A percentile compares a stretch with the other conserved stretches of the same genome.
These are phyloP conservation scores for Coemansia sp. DNA, from an alignment of 192 early-diverging fungal species.

Conservation along the genomic window DNA sequence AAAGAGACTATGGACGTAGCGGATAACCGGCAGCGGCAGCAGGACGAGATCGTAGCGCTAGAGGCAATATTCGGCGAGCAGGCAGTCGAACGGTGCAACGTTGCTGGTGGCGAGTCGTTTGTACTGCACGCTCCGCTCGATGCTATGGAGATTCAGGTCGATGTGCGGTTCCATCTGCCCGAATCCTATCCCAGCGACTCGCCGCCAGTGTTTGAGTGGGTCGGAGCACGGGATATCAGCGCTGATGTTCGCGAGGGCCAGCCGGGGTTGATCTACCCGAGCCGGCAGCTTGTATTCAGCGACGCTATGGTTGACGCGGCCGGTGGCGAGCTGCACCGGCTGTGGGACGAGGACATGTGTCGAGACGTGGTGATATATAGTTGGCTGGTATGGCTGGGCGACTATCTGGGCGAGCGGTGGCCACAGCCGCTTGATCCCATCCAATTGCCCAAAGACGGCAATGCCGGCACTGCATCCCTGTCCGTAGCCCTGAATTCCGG, in stretches of 20 bases:
- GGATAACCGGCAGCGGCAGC: conserved; percentile 44
- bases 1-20: conserved; percentile 7
- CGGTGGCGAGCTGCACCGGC: conserved; percentile 13
- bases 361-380: conserved; percentile 38
- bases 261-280: conserved; percentile 23
- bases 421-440: conserved; percentile 39
- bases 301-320: conserved; percentile 18
- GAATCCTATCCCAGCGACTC: conserved; percentile 38
- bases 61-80: conserved; percentile 47
- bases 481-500: too few species aligned
- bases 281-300: conserved; percentile 24
- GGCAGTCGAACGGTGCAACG: conserved; percentile 15
- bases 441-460: conserved; percentile 21
- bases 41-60: conserved; percentile 49
- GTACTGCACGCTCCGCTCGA: conserved; percentile 34
- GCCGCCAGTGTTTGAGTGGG: conserved; percentile 46
- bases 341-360: conserved; percentile 31
- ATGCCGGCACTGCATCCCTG: too few species aligned
- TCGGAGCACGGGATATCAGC: conserved; percentile 19
- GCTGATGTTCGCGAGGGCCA: neutral
- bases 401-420: conserved; percentile 32
- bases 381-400: conserved; percentile 42
- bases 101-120: conserved; percentile 6
- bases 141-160: conserved; percentile 14
- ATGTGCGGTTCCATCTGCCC: conserved; percentile 41